Evolutionary conservation across 2,329 filamentous ascomycete species (phyloP), one percentile per base, ranked within the genome.

Genomic region (Clathrospora elynae): DNA sequence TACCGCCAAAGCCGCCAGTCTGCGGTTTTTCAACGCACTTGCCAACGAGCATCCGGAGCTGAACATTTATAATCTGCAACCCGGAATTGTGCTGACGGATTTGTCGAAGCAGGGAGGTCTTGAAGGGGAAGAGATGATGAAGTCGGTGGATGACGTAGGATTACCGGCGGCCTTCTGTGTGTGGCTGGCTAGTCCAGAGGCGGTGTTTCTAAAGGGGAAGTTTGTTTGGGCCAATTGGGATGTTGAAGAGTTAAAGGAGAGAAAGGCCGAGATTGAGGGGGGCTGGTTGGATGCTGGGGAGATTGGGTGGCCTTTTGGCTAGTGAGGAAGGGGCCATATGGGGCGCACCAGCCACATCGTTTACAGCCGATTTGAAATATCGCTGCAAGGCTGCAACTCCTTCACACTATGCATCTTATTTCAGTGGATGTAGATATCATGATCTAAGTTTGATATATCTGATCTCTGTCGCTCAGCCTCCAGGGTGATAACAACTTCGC

Each of bases 31-130:
- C 17, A 64, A 72, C 12, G 67, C 62, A 19, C 56, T 54, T 6
- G 70, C 71, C 46, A 67, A 75, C n/a, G n/a, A n/a, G n/a, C n/a
- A n/a, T 18, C 71, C 72, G 0, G 50, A 62, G 0, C 20, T 75
- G 0, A 57, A 65, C 10, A 57, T 75, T n/a, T 65, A 70, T 10
- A 62, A 60, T 31, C 53, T 74, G 3, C 74, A 77, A 6, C 74
- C 75, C 1, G 75, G 74, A 1, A 59, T 72, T 1, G 55, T 76
- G 3, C 31, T 41, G 5, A 41, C 31, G 10, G 38, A n/a, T n/a
- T n/a, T n/a, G n/a, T n/a, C n/a, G n/a, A n/a, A n/a, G n/a, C n/a
- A n/a, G n/a, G n/a, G n/a, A n/a, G n/a, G n/a, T n/a, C n/a, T n/a
- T n/a, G n/a, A n/a, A n/a, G n/a, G n/a, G n/a, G n/a, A n/a, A n/a